Conservation (phyloP, 2,329 filamentous ascomycete genomes). For the Aureobasidium sp. region DNA sequence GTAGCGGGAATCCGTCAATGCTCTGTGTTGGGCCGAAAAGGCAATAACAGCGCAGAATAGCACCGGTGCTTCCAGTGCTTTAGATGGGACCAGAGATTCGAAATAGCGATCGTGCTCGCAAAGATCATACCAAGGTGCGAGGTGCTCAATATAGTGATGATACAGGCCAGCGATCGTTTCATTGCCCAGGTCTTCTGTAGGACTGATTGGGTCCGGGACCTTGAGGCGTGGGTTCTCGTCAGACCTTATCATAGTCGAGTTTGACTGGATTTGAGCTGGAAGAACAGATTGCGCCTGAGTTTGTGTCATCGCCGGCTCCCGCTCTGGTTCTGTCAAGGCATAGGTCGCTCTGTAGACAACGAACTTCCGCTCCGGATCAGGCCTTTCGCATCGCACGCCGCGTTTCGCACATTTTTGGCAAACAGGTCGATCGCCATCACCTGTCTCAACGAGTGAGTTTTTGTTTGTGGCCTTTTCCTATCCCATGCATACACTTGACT, state of each 20-base stretch:
- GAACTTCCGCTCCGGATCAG: background rate
- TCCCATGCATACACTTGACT: background rate
- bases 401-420: background rate
- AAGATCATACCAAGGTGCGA: slow-evolving; percentile 12
- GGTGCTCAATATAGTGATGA: slow-evolving; percentile 4
- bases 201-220: background rate
- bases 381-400: background rate
- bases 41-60: background rate
- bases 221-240: no score
- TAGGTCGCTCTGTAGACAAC: background rate
- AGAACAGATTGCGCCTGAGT: background rate
- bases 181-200: background rate
- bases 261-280: background rate
- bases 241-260: no score
- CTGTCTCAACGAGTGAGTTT: background rate
- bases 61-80: background rate
- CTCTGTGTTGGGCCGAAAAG: slow-evolving; percentile 38
- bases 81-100: background rate
- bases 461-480: background rate
- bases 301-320: no score
- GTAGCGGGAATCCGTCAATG: slow-evolving; percentile 27
- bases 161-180: background rate
- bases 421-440: background rate
- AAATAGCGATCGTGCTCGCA: background rate
- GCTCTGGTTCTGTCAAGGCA: no score